Evolutionary conservation across 1,284 basidiomycete species (phyloP).

Genomic region (Ustilago lituana): DNA sequence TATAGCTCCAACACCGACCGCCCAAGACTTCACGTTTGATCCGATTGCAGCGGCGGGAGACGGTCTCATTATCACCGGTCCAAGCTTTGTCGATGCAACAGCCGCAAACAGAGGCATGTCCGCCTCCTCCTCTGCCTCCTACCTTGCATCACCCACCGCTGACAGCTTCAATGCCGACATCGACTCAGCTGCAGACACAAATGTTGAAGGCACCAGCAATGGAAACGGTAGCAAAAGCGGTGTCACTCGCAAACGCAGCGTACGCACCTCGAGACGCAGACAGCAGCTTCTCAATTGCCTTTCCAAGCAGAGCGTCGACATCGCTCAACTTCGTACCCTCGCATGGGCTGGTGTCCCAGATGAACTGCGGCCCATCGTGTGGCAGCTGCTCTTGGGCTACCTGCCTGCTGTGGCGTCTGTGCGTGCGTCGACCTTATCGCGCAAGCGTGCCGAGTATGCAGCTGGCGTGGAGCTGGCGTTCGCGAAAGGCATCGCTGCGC

Average conservation of each 20-base stretch:
- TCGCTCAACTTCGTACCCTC: constrained; percentile 81
- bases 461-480: constrained; percentile 92
- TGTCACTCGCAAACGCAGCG: constrained; percentile 37
- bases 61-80: constrained; percentile 54
- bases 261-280: constrained; percentile 46
- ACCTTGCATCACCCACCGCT: constrained; percentile 10
- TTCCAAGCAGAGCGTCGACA: constrained; percentile 51
- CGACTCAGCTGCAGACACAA: no score
- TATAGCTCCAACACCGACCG: constrained; percentile 32
- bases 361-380: constrained; percentile 88
- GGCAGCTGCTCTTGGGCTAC: constrained; percentile 89
- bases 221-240: neutral
- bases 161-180: no score
- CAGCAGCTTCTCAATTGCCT: constrained; percentile 56
- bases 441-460: constrained; percentile 91
- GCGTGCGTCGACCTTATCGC: constrained; percentile 78
- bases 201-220: neutral
- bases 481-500: constrained; percentile 72
- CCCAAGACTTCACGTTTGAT: constrained; percentile 48
- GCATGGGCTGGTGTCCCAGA: constrained; percentile 95
- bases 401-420: constrained; percentile 84
- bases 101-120: constrained; percentile 2
- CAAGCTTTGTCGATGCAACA: constrained; percentile 38
- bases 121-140: constrained; percentile 17
- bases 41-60: constrained; percentile 59